A percentile compares a stretch with the other conserved stretches of the same genome.
Conservation (phyloP, 257 asterid genomes). For the Sherardia arvensis region DNA sequence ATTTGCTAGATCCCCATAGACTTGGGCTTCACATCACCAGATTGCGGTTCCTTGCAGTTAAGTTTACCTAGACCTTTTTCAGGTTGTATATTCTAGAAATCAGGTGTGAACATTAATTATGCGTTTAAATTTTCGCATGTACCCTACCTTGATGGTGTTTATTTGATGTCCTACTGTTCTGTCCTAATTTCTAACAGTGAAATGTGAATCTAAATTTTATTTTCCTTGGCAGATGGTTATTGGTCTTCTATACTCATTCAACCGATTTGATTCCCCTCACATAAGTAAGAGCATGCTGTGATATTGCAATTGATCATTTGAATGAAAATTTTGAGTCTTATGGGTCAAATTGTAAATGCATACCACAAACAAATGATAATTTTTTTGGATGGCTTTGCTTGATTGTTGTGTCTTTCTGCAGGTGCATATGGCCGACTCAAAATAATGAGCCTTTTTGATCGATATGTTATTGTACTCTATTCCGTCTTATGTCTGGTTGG, state of each 20-base stretch:
- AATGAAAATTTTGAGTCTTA: neutral
- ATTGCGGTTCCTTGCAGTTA: slow-evolving; percentile 61
- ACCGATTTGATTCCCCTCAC: slow-evolving; percentile 61
- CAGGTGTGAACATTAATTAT: neutral
- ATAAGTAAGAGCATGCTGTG: slow-evolving; percentile 34
- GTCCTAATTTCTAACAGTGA: neutral
- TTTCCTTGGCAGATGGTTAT: slow-evolving; percentile 46
- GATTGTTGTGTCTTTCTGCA: slow-evolving; percentile 17
- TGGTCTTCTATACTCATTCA: slow-evolving; percentile 45
- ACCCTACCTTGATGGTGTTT: neutral
- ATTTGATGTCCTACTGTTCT: neutral
- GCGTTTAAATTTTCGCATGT: neutral
- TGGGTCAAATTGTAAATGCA: neutral
- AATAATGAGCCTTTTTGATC: slow-evolving; percentile 40
- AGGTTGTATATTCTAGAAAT: neutral
- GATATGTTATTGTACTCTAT: slow-evolving; percentile 44
- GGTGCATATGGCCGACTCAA: slow-evolving; percentile 51
- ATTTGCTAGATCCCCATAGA: slow-evolving; percentile 62
- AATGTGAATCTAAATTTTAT: neutral
- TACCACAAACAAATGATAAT: neutral
- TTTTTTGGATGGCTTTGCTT: too few species aligned
- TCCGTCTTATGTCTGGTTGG: slow-evolving; percentile 38
- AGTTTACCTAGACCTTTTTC: slow-evolving; percentile 26
- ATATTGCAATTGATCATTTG: neutral
- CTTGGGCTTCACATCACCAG: slow-evolving; percentile 48